These are phyloP conservation scores for Sporormia fimetaria DNA, from an alignment of 495 filamentous ascomycete species.

Conservation along the genomic window DNA sequence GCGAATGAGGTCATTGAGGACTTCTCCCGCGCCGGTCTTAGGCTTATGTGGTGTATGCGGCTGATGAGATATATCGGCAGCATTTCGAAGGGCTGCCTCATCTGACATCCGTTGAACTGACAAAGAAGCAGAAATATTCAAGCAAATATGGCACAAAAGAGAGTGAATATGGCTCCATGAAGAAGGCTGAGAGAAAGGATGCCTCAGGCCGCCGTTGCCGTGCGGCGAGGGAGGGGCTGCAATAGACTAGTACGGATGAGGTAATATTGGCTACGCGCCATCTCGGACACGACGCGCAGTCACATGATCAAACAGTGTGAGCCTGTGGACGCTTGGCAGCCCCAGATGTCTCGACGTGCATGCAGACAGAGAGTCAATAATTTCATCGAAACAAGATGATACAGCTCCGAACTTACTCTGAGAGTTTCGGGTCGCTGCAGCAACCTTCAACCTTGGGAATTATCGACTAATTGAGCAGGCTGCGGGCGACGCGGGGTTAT, in stretches of 20 bases:
- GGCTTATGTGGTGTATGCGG: conserved; percentile 1
- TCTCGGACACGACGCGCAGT: neutral
- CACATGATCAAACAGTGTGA: conserved; percentile 2
- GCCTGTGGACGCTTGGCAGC: neutral
- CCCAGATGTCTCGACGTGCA: too few relatives aligned
- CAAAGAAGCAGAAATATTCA: too few relatives aligned
- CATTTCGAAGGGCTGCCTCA: neutral
- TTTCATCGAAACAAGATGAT: too few relatives aligned
- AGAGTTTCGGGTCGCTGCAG: too few relatives aligned
- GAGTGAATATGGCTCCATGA: neutral
- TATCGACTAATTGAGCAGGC: too few relatives aligned
- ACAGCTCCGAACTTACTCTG: too few relatives aligned
- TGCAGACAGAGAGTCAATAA: too few relatives aligned
- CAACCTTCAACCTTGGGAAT: too few relatives aligned
- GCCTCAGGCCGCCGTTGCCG: conserved; percentile 15
- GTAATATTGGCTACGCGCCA: neutral
- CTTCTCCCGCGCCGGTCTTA: neutral
- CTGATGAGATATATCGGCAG: neutral
- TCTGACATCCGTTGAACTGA: neutral
- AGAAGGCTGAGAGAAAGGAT: conserved; percentile 7
- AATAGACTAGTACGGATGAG: neutral
- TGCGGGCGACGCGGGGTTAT: too few relatives aligned
- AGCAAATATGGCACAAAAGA: too few relatives aligned
- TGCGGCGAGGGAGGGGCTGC: neutral
- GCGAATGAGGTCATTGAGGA: conserved; percentile 8